Evolutionary conservation across 805 yeast genomes (phyloP).

Genomic region (Saccharomycopsis javanensis): DNA sequence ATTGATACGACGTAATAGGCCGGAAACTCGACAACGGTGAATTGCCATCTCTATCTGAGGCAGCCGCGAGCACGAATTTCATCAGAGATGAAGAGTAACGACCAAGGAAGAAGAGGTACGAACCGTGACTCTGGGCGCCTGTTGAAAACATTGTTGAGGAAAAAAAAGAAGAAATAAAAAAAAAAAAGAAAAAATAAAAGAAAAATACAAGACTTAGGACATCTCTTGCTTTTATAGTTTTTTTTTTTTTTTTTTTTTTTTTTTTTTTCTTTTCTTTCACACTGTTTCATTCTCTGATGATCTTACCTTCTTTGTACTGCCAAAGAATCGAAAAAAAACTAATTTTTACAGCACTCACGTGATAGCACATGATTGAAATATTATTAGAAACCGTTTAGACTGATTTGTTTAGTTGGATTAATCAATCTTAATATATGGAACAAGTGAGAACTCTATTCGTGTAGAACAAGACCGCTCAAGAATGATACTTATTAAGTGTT

Average conservation of each 20-base stretch:
- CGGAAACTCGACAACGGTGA: slow-evolving; percentile 33
- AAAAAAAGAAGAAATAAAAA: not conserved
- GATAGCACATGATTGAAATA: too few species aligned
- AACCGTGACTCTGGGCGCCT: slow-evolving; percentile 23
- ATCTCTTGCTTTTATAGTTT: not conserved
- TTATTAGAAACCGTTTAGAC: too few species aligned
- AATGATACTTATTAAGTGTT: too few species aligned
- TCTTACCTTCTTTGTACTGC: too few species aligned
- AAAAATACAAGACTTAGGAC: not conserved
- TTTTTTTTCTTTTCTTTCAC: too few species aligned
- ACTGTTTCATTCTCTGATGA: too few species aligned
- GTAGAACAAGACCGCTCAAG: too few species aligned
- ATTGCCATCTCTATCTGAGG: slow-evolving; percentile 55
- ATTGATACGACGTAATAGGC: slow-evolving; percentile 34
- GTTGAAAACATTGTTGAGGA: slow-evolving; percentile 19
- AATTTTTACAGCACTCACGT: too few species aligned
- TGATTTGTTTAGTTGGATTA: too few species aligned
- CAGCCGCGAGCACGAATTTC: slow-evolving; percentile 86
- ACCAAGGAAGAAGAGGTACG: slow-evolving; percentile 16
- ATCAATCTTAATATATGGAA: too few species aligned
- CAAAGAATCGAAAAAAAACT: too few species aligned
- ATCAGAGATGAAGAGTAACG: slow-evolving; percentile 17
- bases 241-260: not conserved
- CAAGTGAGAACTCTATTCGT: too few species aligned
- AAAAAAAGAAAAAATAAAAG: not conserved